Evolutionary conservation across 805 yeast genomes (phyloP).

Genomic region (Metschnikowia colocasiae): DNA sequence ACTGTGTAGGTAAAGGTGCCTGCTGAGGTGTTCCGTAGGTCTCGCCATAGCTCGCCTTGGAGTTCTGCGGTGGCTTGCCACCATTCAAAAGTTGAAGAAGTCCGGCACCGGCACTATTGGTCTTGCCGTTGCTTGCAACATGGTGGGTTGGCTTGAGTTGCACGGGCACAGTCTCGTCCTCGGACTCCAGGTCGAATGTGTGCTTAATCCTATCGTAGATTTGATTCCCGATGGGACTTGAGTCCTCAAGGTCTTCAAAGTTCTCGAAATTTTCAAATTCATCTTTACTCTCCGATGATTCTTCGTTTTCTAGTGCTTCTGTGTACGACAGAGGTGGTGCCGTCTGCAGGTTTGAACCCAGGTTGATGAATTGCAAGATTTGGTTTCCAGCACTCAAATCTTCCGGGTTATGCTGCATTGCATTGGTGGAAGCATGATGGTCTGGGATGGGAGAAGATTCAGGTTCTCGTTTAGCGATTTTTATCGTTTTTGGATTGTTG

Average conservation of each 20-base stretch:
- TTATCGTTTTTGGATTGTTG: background rate
- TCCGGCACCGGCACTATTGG: conserved; percentile 12
- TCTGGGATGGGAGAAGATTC: background rate
- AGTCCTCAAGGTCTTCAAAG: conserved; percentile 28
- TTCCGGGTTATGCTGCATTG: conserved; percentile 6
- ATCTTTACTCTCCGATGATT: conserved; percentile 3
- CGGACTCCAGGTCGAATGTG: conserved; percentile 33
- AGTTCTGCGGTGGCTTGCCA: conserved; percentile 8
- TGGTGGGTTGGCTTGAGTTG: background rate
- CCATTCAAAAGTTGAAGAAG: conserved; percentile 13
- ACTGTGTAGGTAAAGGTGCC: conserved; percentile 2
- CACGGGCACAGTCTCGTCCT: conserved; percentile 29
- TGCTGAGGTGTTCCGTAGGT: conserved; percentile 16
- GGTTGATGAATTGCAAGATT: conserved; percentile 17
- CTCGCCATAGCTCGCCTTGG: conserved; percentile 9
- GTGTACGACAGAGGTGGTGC: background rate
- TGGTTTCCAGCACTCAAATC: conserved; percentile 21
- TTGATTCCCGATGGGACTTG: conserved; percentile 25
- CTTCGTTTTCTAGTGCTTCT: background rate
- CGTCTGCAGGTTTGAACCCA: conserved; percentile 4
- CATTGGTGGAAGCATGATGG: background rate
- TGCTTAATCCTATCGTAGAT: conserved; percentile 18
- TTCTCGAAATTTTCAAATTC: conserved; percentile 33
- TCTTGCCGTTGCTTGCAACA: conserved; percentile 1
- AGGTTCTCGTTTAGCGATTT: conserved; percentile 3